Percentiles rank a stretch among this genome's conserved stretches.
phyloP scores from a whole-genome alignment of 1,139 yeast genomes.

The Sugiyamaella japonica region DNA sequence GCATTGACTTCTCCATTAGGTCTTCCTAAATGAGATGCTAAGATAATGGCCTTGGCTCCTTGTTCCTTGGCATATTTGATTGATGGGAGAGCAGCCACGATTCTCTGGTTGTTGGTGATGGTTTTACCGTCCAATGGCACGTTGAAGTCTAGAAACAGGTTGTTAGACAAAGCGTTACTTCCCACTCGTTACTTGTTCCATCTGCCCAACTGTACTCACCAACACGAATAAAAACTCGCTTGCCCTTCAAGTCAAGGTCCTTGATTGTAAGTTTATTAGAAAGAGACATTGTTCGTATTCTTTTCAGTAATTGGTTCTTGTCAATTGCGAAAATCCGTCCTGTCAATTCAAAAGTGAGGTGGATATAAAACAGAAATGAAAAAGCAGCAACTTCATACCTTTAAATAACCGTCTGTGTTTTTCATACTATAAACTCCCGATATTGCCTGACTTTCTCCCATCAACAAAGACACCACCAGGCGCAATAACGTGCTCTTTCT shows the following conservation, averaged over 20 bases:
- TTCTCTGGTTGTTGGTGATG: constrained; percentile 98
- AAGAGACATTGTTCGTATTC: constrained; percentile 65
- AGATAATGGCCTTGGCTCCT: constrained; percentile 81
- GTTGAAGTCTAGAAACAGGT: constrained; percentile 62
- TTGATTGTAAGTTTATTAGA: constrained; percentile 87
- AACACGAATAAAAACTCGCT: constrained; percentile 94
- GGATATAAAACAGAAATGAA: background rate
- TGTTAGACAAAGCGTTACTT: too few relatives aligned
- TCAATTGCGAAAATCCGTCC: background rate
- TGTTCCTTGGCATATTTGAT: constrained; percentile 88
- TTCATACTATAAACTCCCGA: background rate
- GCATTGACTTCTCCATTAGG: constrained; percentile 87
- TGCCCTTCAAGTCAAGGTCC: constrained; percentile 80
- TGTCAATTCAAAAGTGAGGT: background rate
- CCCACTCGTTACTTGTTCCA: background rate
- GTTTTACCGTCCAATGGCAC: constrained; percentile 94
- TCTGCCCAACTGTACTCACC: constrained; percentile 37
- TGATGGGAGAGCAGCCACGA: constrained; percentile 97
- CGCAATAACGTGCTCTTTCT: background rate
- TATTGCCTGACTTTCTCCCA: background rate
- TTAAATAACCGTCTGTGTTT: background rate
- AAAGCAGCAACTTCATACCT: background rate
- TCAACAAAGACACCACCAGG: background rate
- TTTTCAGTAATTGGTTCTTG: background rate
- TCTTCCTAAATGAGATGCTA: constrained; percentile 97